phyloP scores from a whole-genome alignment of 2,329 filamentous ascomycete species.

The Hawksworthiomyces lignivorus region DNA sequence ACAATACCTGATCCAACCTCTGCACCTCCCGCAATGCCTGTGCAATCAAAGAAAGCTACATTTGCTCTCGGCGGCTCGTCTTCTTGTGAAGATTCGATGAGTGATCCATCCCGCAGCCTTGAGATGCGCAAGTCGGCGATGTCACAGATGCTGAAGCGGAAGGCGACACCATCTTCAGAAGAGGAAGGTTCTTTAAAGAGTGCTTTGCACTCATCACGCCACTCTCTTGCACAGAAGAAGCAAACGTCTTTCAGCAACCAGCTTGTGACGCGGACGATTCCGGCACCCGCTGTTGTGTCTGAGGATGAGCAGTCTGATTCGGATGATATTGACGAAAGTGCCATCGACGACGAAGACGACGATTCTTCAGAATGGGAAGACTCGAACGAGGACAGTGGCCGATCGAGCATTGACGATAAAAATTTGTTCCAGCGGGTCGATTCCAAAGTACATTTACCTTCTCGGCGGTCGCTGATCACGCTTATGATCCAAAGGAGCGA shows the following conservation, averaged over 20 bases:
- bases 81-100: slow-evolving; percentile 71
- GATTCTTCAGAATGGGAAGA: slow-evolving; percentile 56
- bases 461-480: slow-evolving; percentile 81
- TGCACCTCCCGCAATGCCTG: slow-evolving; percentile 54
- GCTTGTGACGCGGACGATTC: slow-evolving; percentile 59
- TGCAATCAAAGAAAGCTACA: slow-evolving; percentile 58
- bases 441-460: slow-evolving; percentile 76
- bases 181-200: slow-evolving; percentile 69
- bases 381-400: slow-evolving; percentile 69
- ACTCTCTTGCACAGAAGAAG: slow-evolving; percentile 54
- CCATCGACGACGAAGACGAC: slow-evolving; percentile 72
- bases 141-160: slow-evolving; percentile 23
- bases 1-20: slow-evolving; percentile 54
- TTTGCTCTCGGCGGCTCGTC: slow-evolving; percentile 75
- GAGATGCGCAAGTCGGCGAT: slow-evolving; percentile 32
- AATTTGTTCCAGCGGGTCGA: slow-evolving; percentile 85
- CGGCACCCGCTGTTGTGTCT: slow-evolving; percentile 39
- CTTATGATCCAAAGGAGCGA: slow-evolving; percentile 76
- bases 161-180: slow-evolving; percentile 33
- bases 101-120: slow-evolving; percentile 41
- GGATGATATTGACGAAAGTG: slow-evolving; percentile 72
- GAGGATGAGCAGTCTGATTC: slow-evolving; percentile 53
- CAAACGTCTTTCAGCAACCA: slow-evolving; percentile 75
- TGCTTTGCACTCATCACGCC: slow-evolving; percentile 37
- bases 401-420: slow-evolving; percentile 73